A percentile compares a stretch with the other conserved stretches of the same genome.
Evolutionary conservation across 163 green algal genomes (phyloP).

Genomic region (Scenedesmus sp.): DNA sequence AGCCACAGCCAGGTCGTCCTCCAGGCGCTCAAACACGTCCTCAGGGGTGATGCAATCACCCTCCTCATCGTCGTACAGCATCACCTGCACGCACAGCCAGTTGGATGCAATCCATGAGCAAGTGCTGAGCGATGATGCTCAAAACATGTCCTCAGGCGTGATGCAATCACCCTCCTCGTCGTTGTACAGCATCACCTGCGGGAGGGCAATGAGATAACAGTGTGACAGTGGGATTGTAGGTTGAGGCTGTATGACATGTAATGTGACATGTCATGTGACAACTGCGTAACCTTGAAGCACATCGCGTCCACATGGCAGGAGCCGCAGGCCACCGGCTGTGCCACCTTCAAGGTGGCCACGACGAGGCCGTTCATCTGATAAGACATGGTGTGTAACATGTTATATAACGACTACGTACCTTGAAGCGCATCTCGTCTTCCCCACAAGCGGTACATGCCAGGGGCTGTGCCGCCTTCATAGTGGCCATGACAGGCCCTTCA

Average conservation of each 20-base stretch:
- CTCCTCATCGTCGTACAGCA: slow-evolving; percentile 86
- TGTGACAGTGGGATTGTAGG: neutral
- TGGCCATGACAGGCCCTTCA: slow-evolving; percentile 43
- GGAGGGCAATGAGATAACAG: neutral
- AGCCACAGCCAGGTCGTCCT: slow-evolving; percentile 80
- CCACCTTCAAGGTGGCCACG: neutral
- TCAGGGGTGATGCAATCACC: slow-evolving; percentile 89
- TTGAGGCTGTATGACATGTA: too few relatives aligned
- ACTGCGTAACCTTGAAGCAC: too few relatives aligned
- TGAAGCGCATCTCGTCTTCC: slow-evolving; percentile 78
- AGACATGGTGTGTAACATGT: neutral
- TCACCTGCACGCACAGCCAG: slow-evolving; percentile 67
- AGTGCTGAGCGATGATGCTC: slow-evolving; percentile 56
- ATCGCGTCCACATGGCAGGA: neutral
- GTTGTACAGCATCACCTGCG: slow-evolving; percentile 88
- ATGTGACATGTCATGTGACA: too few relatives aligned
- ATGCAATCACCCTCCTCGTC: slow-evolving; percentile 79
- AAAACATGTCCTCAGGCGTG: slow-evolving; percentile 69
- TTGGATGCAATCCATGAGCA: neutral
- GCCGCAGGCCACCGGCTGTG: neutral
- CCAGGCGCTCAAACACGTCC: slow-evolving; percentile 89
- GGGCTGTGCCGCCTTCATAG: slow-evolving; percentile 57
- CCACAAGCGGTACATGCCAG: slow-evolving; percentile 64
- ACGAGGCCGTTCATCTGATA: neutral
- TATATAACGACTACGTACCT: slow-evolving; percentile 43